Evolutionary conservation across 1,284 basidiomycete genomes (phyloP).

Genomic region (Xerocomus nothofagi): DNA sequence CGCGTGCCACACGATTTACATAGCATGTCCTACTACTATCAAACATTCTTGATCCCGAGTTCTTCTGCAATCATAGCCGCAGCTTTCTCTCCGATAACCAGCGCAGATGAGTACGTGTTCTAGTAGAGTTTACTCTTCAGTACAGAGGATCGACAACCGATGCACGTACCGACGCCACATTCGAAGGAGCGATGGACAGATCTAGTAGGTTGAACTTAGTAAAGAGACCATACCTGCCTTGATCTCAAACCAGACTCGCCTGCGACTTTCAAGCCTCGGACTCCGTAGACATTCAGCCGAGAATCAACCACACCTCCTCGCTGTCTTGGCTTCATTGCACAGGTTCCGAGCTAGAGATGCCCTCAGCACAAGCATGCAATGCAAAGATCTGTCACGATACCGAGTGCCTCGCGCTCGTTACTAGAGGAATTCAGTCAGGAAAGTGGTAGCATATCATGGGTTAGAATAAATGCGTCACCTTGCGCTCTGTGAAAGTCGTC

Average conservation of each 20-base stretch:
- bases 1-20: neutral
- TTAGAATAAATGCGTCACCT: constrained; percentile 21
- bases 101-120: constrained; percentile 27
- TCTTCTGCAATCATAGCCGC: constrained; percentile 24
- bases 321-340: constrained; percentile 62
- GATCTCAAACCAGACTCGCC: constrained; percentile 19
- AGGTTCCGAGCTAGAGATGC: constrained; percentile 55
- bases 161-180: constrained; percentile 28
- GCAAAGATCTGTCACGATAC: constrained; percentile 33
- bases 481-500: constrained; percentile 42
- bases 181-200: constrained; percentile 36
- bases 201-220: constrained; percentile 30
- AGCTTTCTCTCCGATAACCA: constrained; percentile 30
- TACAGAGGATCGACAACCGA: neutral
- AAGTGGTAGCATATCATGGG: neutral
- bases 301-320: constrained; percentile 62
- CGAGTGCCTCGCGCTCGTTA: constrained; percentile 53
- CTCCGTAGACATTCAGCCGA: constrained; percentile 63
- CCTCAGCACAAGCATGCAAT: neutral
- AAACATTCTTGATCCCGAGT: constrained; percentile 19
- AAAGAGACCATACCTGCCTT: neutral
- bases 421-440: constrained; percentile 1
- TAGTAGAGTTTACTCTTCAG: constrained; percentile 12
- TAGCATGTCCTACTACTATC: neutral
- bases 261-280: constrained; percentile 57